These are phyloP conservation scores for Neurospora sublineolata DNA, from an alignment of 495 filamentous ascomycete genomes.

Conservation along the genomic window DNA sequence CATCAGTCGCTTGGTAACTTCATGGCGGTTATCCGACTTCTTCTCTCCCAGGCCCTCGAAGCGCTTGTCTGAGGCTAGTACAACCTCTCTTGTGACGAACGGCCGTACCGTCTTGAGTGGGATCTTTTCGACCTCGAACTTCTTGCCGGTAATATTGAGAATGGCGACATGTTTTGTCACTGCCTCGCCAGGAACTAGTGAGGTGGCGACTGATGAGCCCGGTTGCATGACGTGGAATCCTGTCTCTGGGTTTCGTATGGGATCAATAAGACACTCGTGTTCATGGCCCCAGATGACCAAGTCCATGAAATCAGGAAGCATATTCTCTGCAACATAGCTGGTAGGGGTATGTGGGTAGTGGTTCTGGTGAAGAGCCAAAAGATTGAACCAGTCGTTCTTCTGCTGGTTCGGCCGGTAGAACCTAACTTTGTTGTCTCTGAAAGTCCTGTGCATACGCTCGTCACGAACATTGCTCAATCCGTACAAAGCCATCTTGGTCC, in stretches of 20 bases:
- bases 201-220: constrained; percentile 91
- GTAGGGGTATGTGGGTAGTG: constrained; percentile 85
- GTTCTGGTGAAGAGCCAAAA: constrained; percentile 95
- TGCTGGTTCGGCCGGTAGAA: constrained; percentile 81
- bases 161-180: constrained; percentile 85
- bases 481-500: constrained; percentile 88
- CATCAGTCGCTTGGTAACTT: constrained; percentile 67
- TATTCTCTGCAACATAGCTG: constrained; percentile 84
- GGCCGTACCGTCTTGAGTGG: constrained; percentile 81
- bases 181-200: constrained; percentile 79
- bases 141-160: constrained; percentile 67
- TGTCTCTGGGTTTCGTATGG: constrained; percentile 67
- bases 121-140: constrained; percentile 71
- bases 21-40: constrained; percentile 68
- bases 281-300: constrained; percentile 96
- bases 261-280: constrained; percentile 90
- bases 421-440: constrained; percentile 83
- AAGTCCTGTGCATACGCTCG: constrained; percentile 86
- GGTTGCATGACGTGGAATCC: constrained; percentile 95
- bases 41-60: constrained; percentile 61
- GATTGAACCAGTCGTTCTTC: constrained; percentile 87
- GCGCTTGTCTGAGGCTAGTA: constrained; percentile 60
- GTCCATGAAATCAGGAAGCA: constrained; percentile 85
- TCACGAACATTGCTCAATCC: constrained; percentile 95
- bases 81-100: constrained; percentile 77